Conservation (phyloP, 1,284 basidiomycete genomes). For the Bjerkandera adusta region DNA sequence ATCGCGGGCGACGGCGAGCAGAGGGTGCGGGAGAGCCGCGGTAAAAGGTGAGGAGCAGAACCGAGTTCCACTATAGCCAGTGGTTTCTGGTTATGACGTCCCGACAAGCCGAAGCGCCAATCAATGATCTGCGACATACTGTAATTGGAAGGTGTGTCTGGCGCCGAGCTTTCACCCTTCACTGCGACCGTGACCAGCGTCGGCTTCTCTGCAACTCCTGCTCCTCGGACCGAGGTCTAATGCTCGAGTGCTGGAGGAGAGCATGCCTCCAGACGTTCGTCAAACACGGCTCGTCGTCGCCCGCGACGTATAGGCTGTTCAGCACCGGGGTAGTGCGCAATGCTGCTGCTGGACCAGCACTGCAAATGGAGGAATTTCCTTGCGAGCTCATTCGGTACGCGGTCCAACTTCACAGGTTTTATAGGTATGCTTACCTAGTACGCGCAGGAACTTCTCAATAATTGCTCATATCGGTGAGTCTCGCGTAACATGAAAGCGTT, state of each 20-base stretch:
- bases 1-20: slow-evolving; percentile 2
- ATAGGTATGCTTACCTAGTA: slow-evolving; percentile 2
- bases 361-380: slow-evolving; percentile 70
- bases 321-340: slow-evolving; percentile 30
- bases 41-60: too few species aligned
- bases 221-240: slow-evolving; percentile 15
- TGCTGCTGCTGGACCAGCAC: slow-evolving; percentile 18
- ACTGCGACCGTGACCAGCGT: background rate
- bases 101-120: too few species aligned
- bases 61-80: too few species aligned
- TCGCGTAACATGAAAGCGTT: background rate
- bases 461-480: slow-evolving; percentile 86
- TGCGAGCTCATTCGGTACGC: slow-evolving; percentile 75
- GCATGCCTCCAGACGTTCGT: slow-evolving; percentile 36
- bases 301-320: slow-evolving; percentile 24
- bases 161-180: too few species aligned
- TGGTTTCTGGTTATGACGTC: too few species aligned
- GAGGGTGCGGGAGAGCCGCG: too few species aligned
- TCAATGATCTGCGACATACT: too few species aligned
- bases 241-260: slow-evolving; percentile 39
- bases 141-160: too few species aligned
- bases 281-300: slow-evolving; percentile 18
- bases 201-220: background rate
- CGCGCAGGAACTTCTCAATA: slow-evolving; percentile 86
- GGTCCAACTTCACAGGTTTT: too few species aligned